Evolutionary conservation across 306 rosid genomes (phyloP).

Genomic region (Boehmeria nivea): DNA sequence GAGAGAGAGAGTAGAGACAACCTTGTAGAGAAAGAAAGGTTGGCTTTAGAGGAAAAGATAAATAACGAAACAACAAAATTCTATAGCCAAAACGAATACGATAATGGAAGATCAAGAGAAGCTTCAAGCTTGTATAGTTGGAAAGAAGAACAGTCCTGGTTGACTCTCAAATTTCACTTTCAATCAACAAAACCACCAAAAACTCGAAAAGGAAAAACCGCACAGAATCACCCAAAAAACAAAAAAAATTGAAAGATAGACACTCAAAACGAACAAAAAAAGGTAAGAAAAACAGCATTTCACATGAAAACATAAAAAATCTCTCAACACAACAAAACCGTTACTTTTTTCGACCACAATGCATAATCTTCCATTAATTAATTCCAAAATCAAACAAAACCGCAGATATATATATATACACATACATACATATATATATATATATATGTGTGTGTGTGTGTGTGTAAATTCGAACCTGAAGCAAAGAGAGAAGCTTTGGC

Average conservation of each 20-base stretch:
- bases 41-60: too few species aligned
- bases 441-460: too few species aligned
- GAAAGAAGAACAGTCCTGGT: neutral
- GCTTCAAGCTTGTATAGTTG: constrained; percentile 1
- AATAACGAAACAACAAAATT: neutral
- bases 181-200: neutral
- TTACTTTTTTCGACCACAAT: neutral
- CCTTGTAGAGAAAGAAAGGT: too few species aligned
- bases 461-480: too few species aligned
- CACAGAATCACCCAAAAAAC: too few species aligned
- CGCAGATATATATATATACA: neutral
- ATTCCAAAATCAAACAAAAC: neutral
- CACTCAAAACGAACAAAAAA: too few species aligned
- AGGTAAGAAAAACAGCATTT: neutral
- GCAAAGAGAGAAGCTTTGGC: constrained; percentile 21
- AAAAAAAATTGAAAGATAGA: too few species aligned
- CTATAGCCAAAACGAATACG: neutral
- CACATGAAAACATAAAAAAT: neutral
- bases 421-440: too few species aligned
- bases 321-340: neutral
- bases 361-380: neutral
- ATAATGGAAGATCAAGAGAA: constrained; percentile 4
- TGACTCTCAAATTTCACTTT: neutral
- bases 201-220: too few species aligned
- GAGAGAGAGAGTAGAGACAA: too few species aligned